Base-by-base conservation (phyloP, 31 red algal species). In the Asparagopsis taxiformis region DNA sequence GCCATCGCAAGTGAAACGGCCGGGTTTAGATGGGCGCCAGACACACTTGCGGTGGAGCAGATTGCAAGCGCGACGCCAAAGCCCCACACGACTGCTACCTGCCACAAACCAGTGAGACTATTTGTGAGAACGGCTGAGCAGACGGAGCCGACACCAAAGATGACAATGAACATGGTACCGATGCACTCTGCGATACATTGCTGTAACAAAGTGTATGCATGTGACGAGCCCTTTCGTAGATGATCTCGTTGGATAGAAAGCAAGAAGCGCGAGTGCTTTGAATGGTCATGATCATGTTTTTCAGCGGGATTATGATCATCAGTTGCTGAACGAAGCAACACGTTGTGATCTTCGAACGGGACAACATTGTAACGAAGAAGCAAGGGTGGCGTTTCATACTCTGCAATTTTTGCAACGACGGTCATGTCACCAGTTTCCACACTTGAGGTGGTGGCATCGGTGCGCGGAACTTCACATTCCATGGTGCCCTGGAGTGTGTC, bases 21-120 rank as follows among this genome's bases (percentile, higher is more conserved):
- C 7, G 93, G 93, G 70, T 97, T 97, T 13, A 97, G 75, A 78
- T 97, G 93, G 25, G 75, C 82, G 3, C 93, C 93, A 16, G 93
- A 97, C 20, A 97, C 74, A 25, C 59, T 77, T 52, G 76, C 82
- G 32, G 88, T 82, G 29, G 68, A 69, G 37, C 43, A 73, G 52
- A 97, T 91, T 44, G 87, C 93, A 28, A 97, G 62, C 9, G 81
- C 65, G 16, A 92, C 87, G 5, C 88, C 93, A 51, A 97, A 88
- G 20, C 80, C 88, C 87, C 87, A 97, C 22, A 92, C 78, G 46
- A 65, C 65, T 6, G 82, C 91, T 46, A 88, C 74, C 38, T 94
- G 91, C 81, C 81, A 94, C 26, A 88, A 38, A 8, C 76, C 82
- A 3, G 20, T 29, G 15, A 10, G 20, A 1, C 39, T 17, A 19